Evolutionary conservation across 176 grass and related monocot species (phyloP).

Genomic region (Panicum miliaceum): DNA sequence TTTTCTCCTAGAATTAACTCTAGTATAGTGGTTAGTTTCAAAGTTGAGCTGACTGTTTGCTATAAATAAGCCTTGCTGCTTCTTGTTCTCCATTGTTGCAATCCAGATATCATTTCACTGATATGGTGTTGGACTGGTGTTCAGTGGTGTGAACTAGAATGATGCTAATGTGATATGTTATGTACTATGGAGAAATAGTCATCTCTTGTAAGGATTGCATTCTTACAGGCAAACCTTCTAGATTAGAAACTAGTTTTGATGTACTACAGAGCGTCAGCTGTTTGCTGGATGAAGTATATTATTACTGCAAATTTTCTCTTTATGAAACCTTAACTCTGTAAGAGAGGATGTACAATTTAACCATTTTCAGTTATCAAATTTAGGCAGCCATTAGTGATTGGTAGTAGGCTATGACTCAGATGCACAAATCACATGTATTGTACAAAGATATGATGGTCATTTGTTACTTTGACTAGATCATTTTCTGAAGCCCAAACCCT

Average conservation of each 20-base stretch:
- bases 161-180: not conserved
- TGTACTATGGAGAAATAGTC: not conserved
- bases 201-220: not conserved
- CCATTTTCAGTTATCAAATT: not conserved
- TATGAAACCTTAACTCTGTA: no score
- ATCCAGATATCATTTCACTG: not conserved
- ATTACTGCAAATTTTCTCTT: not conserved
- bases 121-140: not conserved
- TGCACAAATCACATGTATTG: not conserved
- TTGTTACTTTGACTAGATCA: not conserved
- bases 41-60: not conserved
- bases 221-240: not conserved
- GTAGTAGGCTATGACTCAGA: not conserved
- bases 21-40: not conserved
- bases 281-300: not conserved
- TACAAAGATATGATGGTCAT: not conserved
- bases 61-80: not conserved
- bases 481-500: not conserved
- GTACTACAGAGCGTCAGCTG: not conserved
- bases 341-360: not conserved
- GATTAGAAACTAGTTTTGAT: not conserved
- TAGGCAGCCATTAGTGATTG: not conserved
- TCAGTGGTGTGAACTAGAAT: not conserved
- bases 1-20: constrained; percentile 59
- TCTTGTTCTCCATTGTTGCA: not conserved